These are phyloP conservation scores for Achlya hypogyna DNA, from an alignment of 352 stramenopile genomes.

Conservation along the genomic window DNA sequence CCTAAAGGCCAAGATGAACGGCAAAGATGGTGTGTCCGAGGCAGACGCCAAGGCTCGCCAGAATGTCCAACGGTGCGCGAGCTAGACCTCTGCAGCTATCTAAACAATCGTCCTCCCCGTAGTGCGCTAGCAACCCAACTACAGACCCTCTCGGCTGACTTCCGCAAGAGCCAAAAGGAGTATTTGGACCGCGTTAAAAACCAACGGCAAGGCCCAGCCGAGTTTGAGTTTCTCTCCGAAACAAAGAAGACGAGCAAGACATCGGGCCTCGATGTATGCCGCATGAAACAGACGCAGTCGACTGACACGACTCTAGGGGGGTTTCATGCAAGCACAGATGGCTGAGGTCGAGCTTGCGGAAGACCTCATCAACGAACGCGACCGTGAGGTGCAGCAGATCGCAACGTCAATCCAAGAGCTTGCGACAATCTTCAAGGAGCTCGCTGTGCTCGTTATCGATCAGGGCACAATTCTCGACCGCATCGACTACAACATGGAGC, in stretches of 20 bases:
- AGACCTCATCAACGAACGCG: constrained; percentile 91
- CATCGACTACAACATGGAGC: constrained; percentile 99
- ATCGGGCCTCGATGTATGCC: constrained; percentile 39
- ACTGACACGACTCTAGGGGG: constrained; percentile 37
- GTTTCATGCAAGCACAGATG: constrained; percentile 93
- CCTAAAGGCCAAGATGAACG: constrained; percentile 54
- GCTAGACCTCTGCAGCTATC: too few species aligned
- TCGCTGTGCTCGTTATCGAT: constrained; percentile 99
- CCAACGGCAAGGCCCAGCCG: constrained; percentile 92
- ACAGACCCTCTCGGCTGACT: constrained; percentile 93
- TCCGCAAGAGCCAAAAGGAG: constrained; percentile 97
- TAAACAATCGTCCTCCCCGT: too few species aligned
- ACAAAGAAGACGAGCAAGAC: constrained; percentile 40
- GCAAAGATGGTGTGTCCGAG: constrained; percentile 56
- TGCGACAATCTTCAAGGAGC: constrained; percentile 99
- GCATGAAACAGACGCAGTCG: constrained; percentile 17
- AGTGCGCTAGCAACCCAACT: constrained; percentile 93
- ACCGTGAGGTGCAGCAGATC: constrained; percentile 96
- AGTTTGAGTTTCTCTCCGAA: constrained; percentile 86
- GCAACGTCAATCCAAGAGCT: constrained; percentile 98
- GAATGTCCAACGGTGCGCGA: constrained; percentile 60
- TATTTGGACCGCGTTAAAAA: constrained; percentile 95
- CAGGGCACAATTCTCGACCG: constrained; percentile 99
- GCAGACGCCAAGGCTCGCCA: constrained; percentile 76
- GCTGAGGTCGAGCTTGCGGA: constrained; percentile 95